Conservation (phyloP, 2,329 filamentous ascomycete species). For the Xylaria multiplex region DNA sequence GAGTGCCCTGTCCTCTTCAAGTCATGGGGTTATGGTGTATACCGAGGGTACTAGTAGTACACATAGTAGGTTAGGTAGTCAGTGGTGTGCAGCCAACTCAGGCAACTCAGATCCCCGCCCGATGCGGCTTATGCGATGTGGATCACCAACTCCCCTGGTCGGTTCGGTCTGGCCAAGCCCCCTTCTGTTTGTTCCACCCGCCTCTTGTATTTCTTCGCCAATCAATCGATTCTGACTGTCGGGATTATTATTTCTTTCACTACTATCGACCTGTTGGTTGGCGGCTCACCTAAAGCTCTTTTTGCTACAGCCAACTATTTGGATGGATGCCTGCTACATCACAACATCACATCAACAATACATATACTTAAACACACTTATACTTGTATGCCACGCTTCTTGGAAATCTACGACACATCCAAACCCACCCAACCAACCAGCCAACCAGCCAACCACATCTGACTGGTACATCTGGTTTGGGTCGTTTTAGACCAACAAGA, state of each 20-base stretch:
- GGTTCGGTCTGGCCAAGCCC: slow-evolving; percentile 29
- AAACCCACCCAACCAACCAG: slow-evolving; percentile 14
- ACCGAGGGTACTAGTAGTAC: no score
- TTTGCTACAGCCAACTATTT: slow-evolving; percentile 1
- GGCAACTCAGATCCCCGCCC: slow-evolving; percentile 28
- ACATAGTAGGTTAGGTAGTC: neutral
- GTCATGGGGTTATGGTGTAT: neutral
- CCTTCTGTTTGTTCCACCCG: slow-evolving; percentile 27
- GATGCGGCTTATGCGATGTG: slow-evolving; percentile 36
- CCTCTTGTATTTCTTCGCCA: slow-evolving; percentile 36
- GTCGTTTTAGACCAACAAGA: slow-evolving; percentile 6
- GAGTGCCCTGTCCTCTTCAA: no score
- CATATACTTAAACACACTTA: neutral
- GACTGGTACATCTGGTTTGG: neutral
- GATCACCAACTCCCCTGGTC: slow-evolving; percentile 23
- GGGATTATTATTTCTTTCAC: neutral
- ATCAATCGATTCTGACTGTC: slow-evolving; percentile 20
- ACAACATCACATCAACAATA: neutral
- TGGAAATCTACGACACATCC: slow-evolving; percentile 22
- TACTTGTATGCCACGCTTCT: slow-evolving; percentile 27
- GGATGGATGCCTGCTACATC: neutral
- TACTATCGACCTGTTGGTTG: slow-evolving; percentile 15
- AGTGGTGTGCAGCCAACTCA: neutral
- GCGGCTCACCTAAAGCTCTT: neutral
- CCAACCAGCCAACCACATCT: slow-evolving; percentile 14